Conservation (phyloP, 2,329 filamentous ascomycete genomes). For the Paecilomyces sp. region DNA sequence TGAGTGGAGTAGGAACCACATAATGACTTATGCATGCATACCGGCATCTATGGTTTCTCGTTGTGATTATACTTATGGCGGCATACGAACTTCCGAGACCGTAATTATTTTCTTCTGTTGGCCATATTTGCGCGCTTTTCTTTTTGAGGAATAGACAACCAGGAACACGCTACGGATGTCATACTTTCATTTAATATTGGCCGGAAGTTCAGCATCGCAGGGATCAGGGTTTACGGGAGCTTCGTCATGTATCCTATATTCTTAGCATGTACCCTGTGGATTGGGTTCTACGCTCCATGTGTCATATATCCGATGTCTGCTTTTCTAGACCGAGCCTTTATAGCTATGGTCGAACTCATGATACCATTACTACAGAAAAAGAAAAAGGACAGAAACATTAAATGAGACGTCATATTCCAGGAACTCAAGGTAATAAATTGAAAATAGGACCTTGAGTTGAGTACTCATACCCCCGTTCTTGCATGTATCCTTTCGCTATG, state of each 20-base stretch:
- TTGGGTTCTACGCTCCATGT: too few relatives aligned
- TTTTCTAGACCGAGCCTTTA: too few relatives aligned
- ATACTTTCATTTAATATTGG: not conserved
- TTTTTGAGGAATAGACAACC: not conserved
- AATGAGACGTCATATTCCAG: too few relatives aligned
- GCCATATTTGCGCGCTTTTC: not conserved
- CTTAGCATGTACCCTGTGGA: too few relatives aligned
- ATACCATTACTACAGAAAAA: too few relatives aligned
- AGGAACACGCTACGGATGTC: not conserved
- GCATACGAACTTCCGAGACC: not conserved
- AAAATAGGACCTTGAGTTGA: too few relatives aligned
- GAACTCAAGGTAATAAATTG: too few relatives aligned
- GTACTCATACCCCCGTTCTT: too few relatives aligned
- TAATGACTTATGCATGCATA: not conserved
- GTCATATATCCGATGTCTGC: too few relatives aligned
- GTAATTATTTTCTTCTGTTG: not conserved
- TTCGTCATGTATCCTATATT: not conserved
- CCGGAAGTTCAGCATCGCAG: not conserved
- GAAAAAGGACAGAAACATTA: too few relatives aligned
- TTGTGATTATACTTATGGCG: not conserved
- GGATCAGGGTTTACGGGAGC: conserved; percentile 5
- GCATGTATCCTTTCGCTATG: too few relatives aligned
- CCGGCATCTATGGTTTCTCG: not conserved
- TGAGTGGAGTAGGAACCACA: not conserved
- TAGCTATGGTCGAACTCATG: too few relatives aligned